Conservation (phyloP, 257 asterid species). For the Prunella vulgaris region DNA sequence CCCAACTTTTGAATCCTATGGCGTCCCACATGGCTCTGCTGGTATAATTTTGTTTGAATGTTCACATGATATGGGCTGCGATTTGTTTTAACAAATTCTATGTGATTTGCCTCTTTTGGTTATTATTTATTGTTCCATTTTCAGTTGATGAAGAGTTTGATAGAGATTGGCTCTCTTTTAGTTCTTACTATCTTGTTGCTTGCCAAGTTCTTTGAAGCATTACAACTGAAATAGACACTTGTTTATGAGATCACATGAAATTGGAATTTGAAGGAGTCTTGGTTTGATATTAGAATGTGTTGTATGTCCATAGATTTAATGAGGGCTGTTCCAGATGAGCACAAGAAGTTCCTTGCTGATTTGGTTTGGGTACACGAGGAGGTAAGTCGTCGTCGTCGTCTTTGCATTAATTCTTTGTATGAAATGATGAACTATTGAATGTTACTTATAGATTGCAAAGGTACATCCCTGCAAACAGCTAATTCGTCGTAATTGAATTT, state of each 20-base stretch:
- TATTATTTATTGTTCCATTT: neutral
- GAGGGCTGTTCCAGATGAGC: constrained; percentile 77
- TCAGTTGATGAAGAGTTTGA: neutral
- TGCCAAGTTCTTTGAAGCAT: neutral
- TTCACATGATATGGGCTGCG: neutral
- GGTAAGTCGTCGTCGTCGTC: constrained; percentile 34
- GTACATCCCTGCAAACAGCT: too few relatives aligned
- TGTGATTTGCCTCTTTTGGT: neutral
- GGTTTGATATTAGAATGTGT: constrained; percentile 7
- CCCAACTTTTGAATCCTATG: constrained; percentile 86
- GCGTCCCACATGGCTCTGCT: constrained; percentile 87
- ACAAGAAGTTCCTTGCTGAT: constrained; percentile 80
- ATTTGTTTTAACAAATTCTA: neutral
- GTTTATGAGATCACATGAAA: neutral
- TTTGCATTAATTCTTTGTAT: too few relatives aligned
- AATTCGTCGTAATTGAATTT: constrained; percentile 17
- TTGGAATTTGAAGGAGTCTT: neutral
- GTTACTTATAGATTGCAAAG: too few relatives aligned
- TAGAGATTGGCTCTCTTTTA: neutral
- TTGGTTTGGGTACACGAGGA: constrained; percentile 95
- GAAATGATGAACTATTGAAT: too few relatives aligned
- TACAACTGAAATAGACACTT: neutral
- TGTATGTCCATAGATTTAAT: constrained; percentile 45
- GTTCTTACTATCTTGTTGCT: neutral
- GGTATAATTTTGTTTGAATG: constrained; percentile 35